A percentile compares a stretch with the other conserved stretches of the same genome.
Evolutionary conservation across 371 early-diverging fungal genomes (phyloP).

Genomic region (Blakeslea trispora): DNA sequence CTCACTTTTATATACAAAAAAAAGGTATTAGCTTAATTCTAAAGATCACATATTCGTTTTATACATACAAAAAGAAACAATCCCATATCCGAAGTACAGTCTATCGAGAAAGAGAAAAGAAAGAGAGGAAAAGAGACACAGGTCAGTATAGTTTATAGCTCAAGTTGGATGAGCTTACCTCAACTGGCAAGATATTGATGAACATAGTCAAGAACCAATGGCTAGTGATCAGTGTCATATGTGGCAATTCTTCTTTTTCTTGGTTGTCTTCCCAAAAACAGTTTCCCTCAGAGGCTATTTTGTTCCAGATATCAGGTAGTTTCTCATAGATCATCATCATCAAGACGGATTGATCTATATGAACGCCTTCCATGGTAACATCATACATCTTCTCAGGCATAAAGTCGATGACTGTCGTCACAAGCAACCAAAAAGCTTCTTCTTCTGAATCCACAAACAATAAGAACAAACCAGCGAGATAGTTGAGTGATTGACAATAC

Average conservation of each 20-base stretch:
- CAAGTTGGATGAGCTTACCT: too few species aligned
- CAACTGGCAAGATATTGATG: conserved; percentile 75
- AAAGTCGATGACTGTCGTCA: conserved; percentile 68
- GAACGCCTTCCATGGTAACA: conserved; percentile 74
- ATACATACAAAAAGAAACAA: conserved; percentile 67
- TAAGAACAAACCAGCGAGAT: conserved; percentile 77
- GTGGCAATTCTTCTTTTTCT: conserved; percentile 56
- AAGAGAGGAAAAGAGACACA: too few species aligned
- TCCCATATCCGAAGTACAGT: conserved; percentile 81
- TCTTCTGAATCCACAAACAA: conserved; percentile 74
- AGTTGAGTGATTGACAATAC: conserved; percentile 85
- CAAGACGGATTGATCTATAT: conserved; percentile 74
- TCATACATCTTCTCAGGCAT: conserved; percentile 82
- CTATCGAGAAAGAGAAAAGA: conserved; percentile 20
- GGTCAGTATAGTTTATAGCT: too few species aligned
- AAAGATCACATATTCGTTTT: neutral
- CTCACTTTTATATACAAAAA: conserved; percentile 59
- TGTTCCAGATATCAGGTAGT: conserved; percentile 57
- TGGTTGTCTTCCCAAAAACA: conserved; percentile 52
- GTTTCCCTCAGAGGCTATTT: conserved; percentile 43
- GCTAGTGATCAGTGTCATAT: conserved; percentile 73
- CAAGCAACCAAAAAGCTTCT: conserved; percentile 79
- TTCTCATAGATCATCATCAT: conserved; percentile 60
- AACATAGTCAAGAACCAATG: conserved; percentile 85
- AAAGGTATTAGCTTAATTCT: neutral